Conservation (phyloP, 1,284 basidiomycete species). For the Violaceomyces palustris region DNA sequence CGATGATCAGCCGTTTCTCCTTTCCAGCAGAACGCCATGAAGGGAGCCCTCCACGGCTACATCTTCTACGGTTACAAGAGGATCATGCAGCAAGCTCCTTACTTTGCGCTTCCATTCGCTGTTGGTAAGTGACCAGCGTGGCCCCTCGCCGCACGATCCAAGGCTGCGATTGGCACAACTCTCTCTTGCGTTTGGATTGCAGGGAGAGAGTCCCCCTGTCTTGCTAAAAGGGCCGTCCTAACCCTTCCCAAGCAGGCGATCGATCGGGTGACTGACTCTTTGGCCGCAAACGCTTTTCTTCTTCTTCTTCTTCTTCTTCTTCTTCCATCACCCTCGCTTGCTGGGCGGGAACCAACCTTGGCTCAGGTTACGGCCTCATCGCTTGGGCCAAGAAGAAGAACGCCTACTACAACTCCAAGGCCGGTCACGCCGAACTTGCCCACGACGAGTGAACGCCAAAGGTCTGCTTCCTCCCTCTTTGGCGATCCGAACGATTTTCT, state of each 20-base stretch:
- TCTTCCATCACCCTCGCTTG: too few relatives aligned
- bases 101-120: slow-evolving; percentile 48
- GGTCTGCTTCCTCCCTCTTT: too few relatives aligned
- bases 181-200: too few relatives aligned
- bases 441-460: slow-evolving; percentile 40
- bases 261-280: too few relatives aligned
- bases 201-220: too few relatives aligned
- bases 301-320: background rate
- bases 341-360: too few relatives aligned
- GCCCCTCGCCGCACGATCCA: background rate
- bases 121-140: slow-evolving; percentile 43
- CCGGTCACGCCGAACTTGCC: slow-evolving; percentile 40
- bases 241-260: too few relatives aligned
- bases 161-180: too few relatives aligned
- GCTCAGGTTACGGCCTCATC: slow-evolving; percentile 44
- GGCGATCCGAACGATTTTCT: too few relatives aligned
- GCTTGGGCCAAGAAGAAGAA: slow-evolving; percentile 47
- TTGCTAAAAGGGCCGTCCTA: too few relatives aligned
- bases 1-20: slow-evolving; percentile 39
- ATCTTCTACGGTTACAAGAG: slow-evolving; percentile 51
- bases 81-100: slow-evolving; percentile 46
- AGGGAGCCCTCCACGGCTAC: slow-evolving; percentile 45
- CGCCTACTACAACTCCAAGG: slow-evolving; percentile 51
- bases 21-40: slow-evolving; percentile 48
- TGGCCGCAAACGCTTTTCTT: background rate